These are phyloP conservation scores for Claviceps purpurea DNA, from an alignment of 2,329 filamentous ascomycete genomes.

Conservation along the genomic window DNA sequence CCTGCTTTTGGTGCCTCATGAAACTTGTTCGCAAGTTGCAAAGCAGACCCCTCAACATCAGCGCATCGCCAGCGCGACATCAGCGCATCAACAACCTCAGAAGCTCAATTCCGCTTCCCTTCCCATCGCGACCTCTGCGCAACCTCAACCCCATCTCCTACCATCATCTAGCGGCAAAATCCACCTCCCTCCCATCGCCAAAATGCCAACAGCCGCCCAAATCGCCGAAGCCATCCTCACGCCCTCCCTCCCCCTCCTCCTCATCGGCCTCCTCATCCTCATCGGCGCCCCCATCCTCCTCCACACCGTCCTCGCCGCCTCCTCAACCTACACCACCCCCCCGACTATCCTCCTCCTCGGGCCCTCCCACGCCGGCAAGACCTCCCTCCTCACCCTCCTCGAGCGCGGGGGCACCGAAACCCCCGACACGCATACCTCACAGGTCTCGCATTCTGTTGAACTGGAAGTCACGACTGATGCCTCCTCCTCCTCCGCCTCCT, in stretches of 20 bases:
- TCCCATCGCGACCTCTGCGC: no score
- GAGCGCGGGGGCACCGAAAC: constrained; percentile 35
- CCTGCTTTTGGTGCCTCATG: no score
- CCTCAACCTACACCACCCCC: constrained; percentile 48
- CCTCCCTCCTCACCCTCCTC: constrained; percentile 65
- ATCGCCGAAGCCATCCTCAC: constrained; percentile 41
- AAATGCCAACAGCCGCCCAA: constrained; percentile 25
- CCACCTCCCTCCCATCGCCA: neutral
- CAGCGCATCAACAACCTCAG: no score
- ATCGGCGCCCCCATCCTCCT: constrained; percentile 63
- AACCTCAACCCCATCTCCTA: no score
- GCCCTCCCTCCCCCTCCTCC: constrained; percentile 48
- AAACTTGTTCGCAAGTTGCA: no score
- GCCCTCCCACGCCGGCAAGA: constrained; percentile 76
- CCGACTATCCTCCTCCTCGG: constrained; percentile 73
- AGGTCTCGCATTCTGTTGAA: constrained; percentile 36
- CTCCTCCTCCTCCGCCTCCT: constrained; percentile 13
- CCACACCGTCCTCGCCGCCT: constrained; percentile 60
- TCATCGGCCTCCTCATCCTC: constrained; percentile 56
- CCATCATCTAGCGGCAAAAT: no score
- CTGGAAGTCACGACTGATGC: constrained; percentile 37
- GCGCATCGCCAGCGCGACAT: no score
- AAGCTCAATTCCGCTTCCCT: no score
- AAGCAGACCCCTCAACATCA: no score
- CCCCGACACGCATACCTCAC: constrained; percentile 41